Percentiles rank a stretch among this genome's conserved stretches.
phyloP scores from a whole-genome alignment of 257 asterid species.

The Verbascum thapsus region DNA sequence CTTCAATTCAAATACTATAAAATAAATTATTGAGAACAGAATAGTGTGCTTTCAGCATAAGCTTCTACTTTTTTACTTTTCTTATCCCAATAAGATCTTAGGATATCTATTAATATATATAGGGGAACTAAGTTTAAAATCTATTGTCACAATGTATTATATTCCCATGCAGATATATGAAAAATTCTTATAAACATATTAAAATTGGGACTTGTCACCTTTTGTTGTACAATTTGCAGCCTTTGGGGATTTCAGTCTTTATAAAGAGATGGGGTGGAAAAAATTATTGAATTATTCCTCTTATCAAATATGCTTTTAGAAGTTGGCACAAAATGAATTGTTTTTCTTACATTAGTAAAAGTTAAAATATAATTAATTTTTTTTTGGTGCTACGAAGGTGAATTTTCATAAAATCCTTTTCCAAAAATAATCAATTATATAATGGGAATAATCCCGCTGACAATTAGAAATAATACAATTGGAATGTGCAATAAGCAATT shows the following conservation, averaged over 20 bases:
- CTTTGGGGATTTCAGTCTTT: slow-evolving; percentile 43
- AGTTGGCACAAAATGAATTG: too few species aligned
- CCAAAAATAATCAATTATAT: too few species aligned
- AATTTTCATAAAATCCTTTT: too few species aligned
- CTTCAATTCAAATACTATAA: slow-evolving; percentile 45
- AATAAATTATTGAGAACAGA: slow-evolving; percentile 28
- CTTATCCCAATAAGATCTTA: slow-evolving; percentile 52
- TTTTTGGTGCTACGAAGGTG: not conserved
- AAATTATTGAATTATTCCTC: too few species aligned
- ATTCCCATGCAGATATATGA: slow-evolving; percentile 59
- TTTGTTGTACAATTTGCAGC: slow-evolving; percentile 50
- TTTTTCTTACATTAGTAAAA: too few species aligned
- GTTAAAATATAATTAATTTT: too few species aligned
- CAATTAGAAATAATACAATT: not conserved
- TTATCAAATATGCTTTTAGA: too few species aligned
- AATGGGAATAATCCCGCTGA: not conserved
- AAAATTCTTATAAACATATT: slow-evolving; percentile 35
- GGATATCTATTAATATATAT: too few species aligned
- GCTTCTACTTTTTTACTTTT: slow-evolving; percentile 43
- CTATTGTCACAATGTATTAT: slow-evolving; percentile 43
- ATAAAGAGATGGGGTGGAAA: slow-evolving; percentile 20
- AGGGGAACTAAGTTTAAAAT: slow-evolving; percentile 36
- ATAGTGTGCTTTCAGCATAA: slow-evolving; percentile 58
- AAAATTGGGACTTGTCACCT: slow-evolving; percentile 44
- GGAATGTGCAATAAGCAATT: too few species aligned